Evolutionary conservation across 345 rosid species (phyloP).

Genomic region (Eucalyptus camaldulensis): DNA sequence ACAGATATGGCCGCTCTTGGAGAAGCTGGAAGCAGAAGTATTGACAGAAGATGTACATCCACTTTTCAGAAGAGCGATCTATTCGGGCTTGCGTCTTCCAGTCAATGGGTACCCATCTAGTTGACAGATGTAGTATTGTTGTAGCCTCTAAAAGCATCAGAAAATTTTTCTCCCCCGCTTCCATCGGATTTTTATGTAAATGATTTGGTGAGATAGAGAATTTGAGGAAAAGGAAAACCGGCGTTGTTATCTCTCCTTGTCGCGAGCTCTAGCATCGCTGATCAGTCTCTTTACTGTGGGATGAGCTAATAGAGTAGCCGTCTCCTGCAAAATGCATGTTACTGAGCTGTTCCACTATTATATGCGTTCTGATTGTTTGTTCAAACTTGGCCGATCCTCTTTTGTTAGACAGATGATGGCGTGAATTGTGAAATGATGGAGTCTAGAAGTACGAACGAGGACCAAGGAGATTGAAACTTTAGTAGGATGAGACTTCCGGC

Average conservation of each 20-base stretch:
- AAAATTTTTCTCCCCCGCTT: not conserved
- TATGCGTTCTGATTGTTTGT: not conserved
- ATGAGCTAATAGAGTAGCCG: not conserved
- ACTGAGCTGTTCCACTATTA: not conserved
- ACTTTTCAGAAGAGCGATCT: constrained; percentile 59
- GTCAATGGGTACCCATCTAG: not conserved
- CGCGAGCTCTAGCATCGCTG: not conserved
- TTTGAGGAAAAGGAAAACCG: not conserved
- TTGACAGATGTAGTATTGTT: not conserved
- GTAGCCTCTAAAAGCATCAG: not conserved
- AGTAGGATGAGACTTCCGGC: not conserved
- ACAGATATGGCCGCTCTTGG: constrained; percentile 84
- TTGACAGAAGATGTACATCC: constrained; percentile 61
- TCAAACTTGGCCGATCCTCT: not conserved
- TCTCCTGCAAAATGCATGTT: not conserved
- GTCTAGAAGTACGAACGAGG: not conserved
- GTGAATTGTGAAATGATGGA: not conserved
- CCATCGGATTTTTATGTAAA: not conserved
- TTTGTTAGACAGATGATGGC: not conserved
- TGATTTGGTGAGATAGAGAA: not conserved
- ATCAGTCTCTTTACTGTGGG: not conserved
- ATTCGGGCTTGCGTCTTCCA: constrained; percentile 41
- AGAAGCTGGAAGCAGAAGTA: constrained; percentile 64
- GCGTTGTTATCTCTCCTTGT: not conserved
- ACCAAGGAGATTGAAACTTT: not conserved